Base-by-base conservation (phyloP, 768 basidiomycete species). In the Pisolithus orientalis region DNA sequence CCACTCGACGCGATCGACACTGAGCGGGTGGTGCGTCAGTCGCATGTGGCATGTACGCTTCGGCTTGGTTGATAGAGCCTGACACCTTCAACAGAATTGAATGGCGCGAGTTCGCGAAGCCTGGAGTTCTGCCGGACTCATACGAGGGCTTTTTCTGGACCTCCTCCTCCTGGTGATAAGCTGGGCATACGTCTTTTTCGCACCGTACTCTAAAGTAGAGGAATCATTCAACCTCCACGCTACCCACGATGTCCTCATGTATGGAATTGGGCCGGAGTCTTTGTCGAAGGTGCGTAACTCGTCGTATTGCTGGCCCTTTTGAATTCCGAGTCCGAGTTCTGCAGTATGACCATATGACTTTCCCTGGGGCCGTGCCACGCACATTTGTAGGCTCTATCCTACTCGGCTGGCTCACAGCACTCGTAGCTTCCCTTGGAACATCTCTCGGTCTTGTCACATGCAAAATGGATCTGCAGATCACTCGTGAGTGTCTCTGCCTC, bases 151-250 rank as follows among this genome's bases (percentile, higher is more conserved):
- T 8, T 53, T 60, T 4, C 68, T 80, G 16, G 88, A 90, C 59
- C 56, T 71, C 17, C 60, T 82, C 9, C 61, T 88, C 14, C 65
- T 84, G 25, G 61, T 60, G 0, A 72, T 75, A 44, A 73, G 75
- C 49, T 88, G 83, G 77, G 59, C 63, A 1, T 87, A 95, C 57
- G 86, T 94, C 44, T 58, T 87, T 25, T 71, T 90, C 3, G 80
- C 90, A 2, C 95, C 96, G 0, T 92, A 87, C 65, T 89, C 90
- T 4, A 99, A 99, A 72, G 96, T 99, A 28, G 96, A 99, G 68
- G 96, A 99, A 70, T 90, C 87, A 62, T 97, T 97, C 76, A 94
- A 87, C 58, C 78, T 98, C 8, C 96, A 98, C 64, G 94, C 91
- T 0, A 78, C 77, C 0, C 91, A 96, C 62, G 96, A 99, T 67